Base-by-base conservation (phyloP, 768 basidiomycete genomes). In the Rhodosporidiobolus sp. region DNA sequence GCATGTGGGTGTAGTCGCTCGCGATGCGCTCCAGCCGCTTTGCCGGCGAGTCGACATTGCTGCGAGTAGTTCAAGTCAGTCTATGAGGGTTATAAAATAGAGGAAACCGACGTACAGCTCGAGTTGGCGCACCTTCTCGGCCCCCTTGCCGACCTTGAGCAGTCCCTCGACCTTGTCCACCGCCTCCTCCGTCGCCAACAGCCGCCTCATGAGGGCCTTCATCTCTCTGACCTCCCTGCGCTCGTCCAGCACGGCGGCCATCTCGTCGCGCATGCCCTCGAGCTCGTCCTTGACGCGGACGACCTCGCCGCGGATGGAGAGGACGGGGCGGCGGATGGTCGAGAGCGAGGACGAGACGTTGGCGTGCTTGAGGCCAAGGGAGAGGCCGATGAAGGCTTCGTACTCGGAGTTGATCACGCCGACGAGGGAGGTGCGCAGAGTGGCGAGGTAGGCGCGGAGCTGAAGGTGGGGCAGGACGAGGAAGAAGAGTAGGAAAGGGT, bases 351-450 rank as follows among this genome's bases (percentile, higher is more conserved):
- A 52, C 35, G 70, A 54, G 50, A 84, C 83, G 5, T 90, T 90
- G 81, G 97, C 94, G 55, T 90, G 92, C 75, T 88, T 86, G 74
- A 98, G 80, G 77, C 97, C 93, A 6, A 94, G 94, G 74, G 94
- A 94, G 43, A 99, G 84, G 77, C 91, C 92, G 78, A 98, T 95
- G 80, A 98, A 99, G 22, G 94, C 94, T 80, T 94, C 94, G 79
- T 98, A 99, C 82, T 98, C 96, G 77, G 93, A 90, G 81, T 99
- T 98, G 80, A 98, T 96, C 78, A 98, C 87, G 78, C 88, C 88
- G 43, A 98, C 93, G 48, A 99, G 86, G 80, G 96, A 95, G 80
- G 94, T 92, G 81, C 95, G 93, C 74, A 99, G 82, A 17, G 85
- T 83, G 0, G 87, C 86, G 70, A 92, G 84, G 80, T 97, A 97